Base-by-base conservation (phyloP, 2,329 filamentous ascomycete species). In the Teratosphaeria epicoccoides region DNA sequence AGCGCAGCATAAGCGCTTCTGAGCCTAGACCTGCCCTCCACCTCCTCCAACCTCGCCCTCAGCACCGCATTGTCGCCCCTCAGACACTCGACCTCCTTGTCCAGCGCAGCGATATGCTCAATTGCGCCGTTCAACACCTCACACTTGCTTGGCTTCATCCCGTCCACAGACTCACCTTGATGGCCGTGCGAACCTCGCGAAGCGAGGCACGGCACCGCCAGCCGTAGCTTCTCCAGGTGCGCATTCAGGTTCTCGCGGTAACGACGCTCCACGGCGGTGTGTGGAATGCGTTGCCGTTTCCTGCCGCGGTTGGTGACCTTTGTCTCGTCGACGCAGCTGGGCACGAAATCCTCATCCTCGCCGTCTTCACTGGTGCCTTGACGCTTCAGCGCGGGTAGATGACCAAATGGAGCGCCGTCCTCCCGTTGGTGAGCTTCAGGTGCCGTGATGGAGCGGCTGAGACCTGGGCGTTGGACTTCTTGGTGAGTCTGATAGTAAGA, bases 191-290 rank as follows among this genome's bases (percentile, higher is more conserved):
- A 57, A 1, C 50, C 22, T 51, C 20, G 40, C 51, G 55, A 55
- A 20, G 63, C 63, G 29, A 67, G 49, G 4, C 60, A 54, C 4
- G 65, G 64, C 14, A 69, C 61, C 4, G 61, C 61, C 47, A 62
- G 56, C 24, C 65, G 61, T 6, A 69, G 57, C 24, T 63, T 61
- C 28, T 67, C 64, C 24, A 69, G 59, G 49, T 68, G 65, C 7
- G 61, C 57, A 47, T 68, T 68, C 24, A 69, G 59, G 43, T 67
- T 68, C 52, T 69, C 66, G 9, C 66, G 57, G 55, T 69, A 69
- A 44, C 66, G 60, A 26, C 65, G 60, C 52, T 68, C 65, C 25
- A 64, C 62, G 2, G 66, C 65, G 4, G 66, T 68, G 50, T 69
- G 66, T 6, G 66, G 66, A 45, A 68, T 66, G 46, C 66, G 66